These are phyloP conservation scores for Exophiala sideris DNA, from an alignment of 2,329 filamentous ascomycete species.

Conservation along the genomic window DNA sequence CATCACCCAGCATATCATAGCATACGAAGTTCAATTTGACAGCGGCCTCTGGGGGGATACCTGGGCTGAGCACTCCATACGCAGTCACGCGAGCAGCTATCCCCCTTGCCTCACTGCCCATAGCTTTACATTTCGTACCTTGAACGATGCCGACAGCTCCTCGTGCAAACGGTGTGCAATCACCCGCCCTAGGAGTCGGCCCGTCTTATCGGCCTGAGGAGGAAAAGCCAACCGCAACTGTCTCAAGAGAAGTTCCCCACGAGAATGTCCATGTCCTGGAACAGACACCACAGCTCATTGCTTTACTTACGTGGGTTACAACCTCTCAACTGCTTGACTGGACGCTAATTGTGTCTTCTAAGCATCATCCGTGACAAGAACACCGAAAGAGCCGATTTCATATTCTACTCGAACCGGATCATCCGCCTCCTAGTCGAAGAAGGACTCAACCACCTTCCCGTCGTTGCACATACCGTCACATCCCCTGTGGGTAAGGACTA, in stretches of 20 bases:
- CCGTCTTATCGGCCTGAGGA: slow-evolving; percentile 72
- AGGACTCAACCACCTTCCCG: slow-evolving; percentile 91
- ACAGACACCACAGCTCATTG: slow-evolving; percentile 95
- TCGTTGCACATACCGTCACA: slow-evolving; percentile 81
- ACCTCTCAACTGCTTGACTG: neutral
- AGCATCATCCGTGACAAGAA: slow-evolving; percentile 94
- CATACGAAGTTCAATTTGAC: no score
- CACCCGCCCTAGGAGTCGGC: slow-evolving; percentile 60
- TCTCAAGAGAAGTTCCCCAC: slow-evolving; percentile 76
- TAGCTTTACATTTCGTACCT: neutral
- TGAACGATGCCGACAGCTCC: slow-evolving; percentile 24
- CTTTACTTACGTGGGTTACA: slow-evolving; percentile 82
- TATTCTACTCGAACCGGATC: slow-evolving; percentile 98
- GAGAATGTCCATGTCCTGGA: slow-evolving; percentile 86
- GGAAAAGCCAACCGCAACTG: slow-evolving; percentile 81
- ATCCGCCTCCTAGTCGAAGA: slow-evolving; percentile 96
- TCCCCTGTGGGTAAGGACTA: slow-evolving; percentile 88
- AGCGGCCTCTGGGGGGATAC: no score
- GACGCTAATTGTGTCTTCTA: slow-evolving; percentile 14
- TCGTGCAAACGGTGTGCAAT: slow-evolving; percentile 32
- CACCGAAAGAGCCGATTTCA: slow-evolving; percentile 91
- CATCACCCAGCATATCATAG: no score
- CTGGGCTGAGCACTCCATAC: neutral
- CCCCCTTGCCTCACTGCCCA: neutral
- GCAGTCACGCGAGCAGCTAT: slow-evolving; percentile 16